Evolutionary conservation across 2,329 filamentous ascomycete species (phyloP), one percentile per base, ranked within the genome.

Genomic region (Penicillium psychrosexuale): DNA sequence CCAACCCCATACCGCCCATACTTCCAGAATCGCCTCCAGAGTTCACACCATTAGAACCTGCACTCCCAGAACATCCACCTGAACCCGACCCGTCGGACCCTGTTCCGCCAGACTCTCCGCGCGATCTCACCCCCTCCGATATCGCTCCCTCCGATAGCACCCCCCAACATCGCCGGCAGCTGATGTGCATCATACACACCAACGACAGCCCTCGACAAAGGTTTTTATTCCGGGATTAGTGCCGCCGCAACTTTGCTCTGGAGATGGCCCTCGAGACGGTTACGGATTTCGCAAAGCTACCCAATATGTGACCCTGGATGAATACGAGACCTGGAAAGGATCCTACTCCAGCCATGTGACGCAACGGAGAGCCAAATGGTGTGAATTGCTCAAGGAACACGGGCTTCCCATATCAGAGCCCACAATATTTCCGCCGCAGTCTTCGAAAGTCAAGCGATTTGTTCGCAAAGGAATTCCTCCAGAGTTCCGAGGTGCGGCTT

Each of bases 211-310:
- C 44, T 65, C 66, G 8, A 71, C 62, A 39, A 71, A 64, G 39
- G 58, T 72, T 15, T 55, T 69, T 12, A 61, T 75, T 34, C 68
- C 72, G 6, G 72, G 70, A n/a, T 60, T 63, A 9, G 71, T 75
- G 9, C 74, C 74, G n/a, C 74, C 74, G 5, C 66, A 68, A 2
- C 61, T 76, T 27, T 54, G 66, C 30, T 55, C 64, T 22, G 67
- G 64, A 19, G 72, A 61, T 12, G 66, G 67, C 12, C 62, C 76
- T 34, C 85, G 91, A 51, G 92, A 97, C 71, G 84, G 90, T 15
- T 96, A 97, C 67, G 93, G 93, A 3, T 97, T 97, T 77, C 90
- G 91, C 62, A 97, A 97, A 71, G 83, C 84, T 36, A 93, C 86
- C 38, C 87, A 92, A 61, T 87, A 95, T 67, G 82, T 96, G 59